phyloP scores from a whole-genome alignment of 2,329 filamentous ascomycete genomes.

The Aspergillus luchuensis region DNA sequence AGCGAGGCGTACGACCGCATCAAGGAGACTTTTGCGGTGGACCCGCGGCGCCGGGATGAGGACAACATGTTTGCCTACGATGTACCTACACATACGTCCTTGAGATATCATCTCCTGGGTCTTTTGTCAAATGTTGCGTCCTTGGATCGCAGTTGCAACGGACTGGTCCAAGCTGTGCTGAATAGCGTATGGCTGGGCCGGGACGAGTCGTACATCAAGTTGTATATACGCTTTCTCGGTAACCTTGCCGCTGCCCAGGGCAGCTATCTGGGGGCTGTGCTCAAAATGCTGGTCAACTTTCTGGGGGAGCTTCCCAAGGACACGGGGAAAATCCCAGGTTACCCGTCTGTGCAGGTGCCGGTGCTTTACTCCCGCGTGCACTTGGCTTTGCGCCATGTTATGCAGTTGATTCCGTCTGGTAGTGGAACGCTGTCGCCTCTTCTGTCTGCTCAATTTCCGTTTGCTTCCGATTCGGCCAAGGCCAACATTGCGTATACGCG shows the following conservation, averaged over 20 bases:
- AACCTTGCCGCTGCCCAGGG: constrained; percentile 79
- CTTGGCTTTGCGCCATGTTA: constrained; percentile 70
- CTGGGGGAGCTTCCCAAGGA: constrained; percentile 65
- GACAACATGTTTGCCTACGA: constrained; percentile 41
- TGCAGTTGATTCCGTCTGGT: constrained; percentile 79
- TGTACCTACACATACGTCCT: constrained; percentile 53
- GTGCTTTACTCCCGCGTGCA: constrained; percentile 75
- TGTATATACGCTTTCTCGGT: constrained; percentile 60
- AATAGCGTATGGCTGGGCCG: constrained; percentile 64
- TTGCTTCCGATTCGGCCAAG: constrained; percentile 72
- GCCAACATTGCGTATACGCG: constrained; percentile 85
- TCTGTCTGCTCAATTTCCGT: constrained; percentile 71
- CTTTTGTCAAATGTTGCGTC: constrained; percentile 58
- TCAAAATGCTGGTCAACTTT: constrained; percentile 78
- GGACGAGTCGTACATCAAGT: constrained; percentile 60
- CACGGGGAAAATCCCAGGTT: constrained; percentile 55
- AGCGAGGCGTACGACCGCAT: constrained; percentile 60
- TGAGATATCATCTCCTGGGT: constrained; percentile 63
- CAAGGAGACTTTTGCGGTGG: constrained; percentile 54
- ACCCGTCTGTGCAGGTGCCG: constrained; percentile 61
- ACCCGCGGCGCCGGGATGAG: constrained; percentile 45
- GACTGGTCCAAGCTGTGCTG: constrained; percentile 60
- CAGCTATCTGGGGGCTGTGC: constrained; percentile 71
- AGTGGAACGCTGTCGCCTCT: constrained; percentile 69
- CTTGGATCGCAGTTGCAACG: constrained; percentile 59